A percentile compares a stretch with the other conserved stretches of the same genome.
These are phyloP conservation scores for Nevesoporus exiguus DNA, from an alignment of 768 basidiomycete species.

Conservation along the genomic window DNA sequence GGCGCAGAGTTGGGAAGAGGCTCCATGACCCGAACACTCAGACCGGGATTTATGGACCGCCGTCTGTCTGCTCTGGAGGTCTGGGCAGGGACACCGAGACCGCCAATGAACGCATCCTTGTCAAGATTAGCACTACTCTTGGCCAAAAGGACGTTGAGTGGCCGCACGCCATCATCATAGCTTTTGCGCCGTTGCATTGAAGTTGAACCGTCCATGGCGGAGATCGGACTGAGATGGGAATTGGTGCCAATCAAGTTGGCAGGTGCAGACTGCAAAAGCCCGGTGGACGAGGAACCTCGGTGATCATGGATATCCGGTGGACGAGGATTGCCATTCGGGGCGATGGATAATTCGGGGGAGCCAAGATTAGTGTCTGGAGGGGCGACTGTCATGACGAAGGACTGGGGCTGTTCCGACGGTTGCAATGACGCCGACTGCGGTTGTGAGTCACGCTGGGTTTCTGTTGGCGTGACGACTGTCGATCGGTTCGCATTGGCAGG, in stretches of 20 bases:
- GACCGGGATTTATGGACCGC: conserved; percentile 53
- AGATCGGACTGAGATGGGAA: conserved; percentile 24
- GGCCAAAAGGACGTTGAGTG: conserved; percentile 35
- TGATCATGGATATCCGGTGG: neutral
- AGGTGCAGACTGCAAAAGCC: conserved; percentile 18
- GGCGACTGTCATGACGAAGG: conserved; percentile 43
- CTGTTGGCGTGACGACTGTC: conserved; percentile 19
- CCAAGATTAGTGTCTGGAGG: conserved; percentile 31
- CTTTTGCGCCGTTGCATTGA: conserved; percentile 36
- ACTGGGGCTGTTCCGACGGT: conserved; percentile 32
- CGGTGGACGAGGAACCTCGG: neutral
- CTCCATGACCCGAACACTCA: conserved; percentile 33
- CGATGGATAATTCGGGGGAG: conserved; percentile 2
- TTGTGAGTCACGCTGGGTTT: conserved; percentile 9
- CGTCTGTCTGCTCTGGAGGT: conserved; percentile 44
- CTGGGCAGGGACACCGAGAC: conserved; percentile 27
- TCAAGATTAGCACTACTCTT: conserved; percentile 11
- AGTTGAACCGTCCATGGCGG: conserved; percentile 8
- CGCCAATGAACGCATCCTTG: conserved; percentile 3
- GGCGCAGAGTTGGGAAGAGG: conserved; percentile 11
- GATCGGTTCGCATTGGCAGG: neutral
- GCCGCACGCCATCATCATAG: conserved; percentile 43
- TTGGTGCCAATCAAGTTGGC: conserved; percentile 1
- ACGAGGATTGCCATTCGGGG: conserved; percentile 3
- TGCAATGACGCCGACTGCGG: conserved; percentile 11